Evolutionary conservation across 768 basidiomycete species (phyloP), one percentile per base, ranked within the genome.

Genomic region (Lactarius hatsudake): DNA sequence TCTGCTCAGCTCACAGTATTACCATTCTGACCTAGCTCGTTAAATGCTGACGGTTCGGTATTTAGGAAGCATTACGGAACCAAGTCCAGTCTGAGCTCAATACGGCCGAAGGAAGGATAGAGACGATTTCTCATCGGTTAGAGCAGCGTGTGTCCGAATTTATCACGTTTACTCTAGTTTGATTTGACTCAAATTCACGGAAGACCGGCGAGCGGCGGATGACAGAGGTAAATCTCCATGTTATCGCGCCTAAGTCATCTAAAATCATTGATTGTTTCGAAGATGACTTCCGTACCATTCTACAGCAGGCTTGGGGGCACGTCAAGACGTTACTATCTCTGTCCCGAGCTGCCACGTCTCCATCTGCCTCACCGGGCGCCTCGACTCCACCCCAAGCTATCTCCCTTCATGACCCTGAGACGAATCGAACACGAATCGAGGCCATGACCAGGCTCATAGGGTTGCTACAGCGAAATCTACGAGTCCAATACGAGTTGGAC

Each of bases 401-500:
- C 15, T 69, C 77, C 1, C 64, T 79, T 20, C 68, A 76, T 9
- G 76, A 80, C 43, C 71, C 77, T 1, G 75, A 76, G n/a, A 62
- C 73, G 15, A 86, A 87, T 71, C 80, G 79, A n/a, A 78, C 84
- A 57, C 79, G 87, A 59, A 81, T 89, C 28, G 87, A 89, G 26
- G 73, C 82, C 15, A 88, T 94, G 84, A 80, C 81, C 5, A 84
- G 83, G 69, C 76, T 96, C 5, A 87, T 87, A 30, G 79, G 79
- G 48, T 82, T 89, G 26, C 77, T 96, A 2, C 88, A 87, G 71
- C 83, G 87, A 28, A 88, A 88, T 71, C 74, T 91, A 54, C 84
- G 90, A 17, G 88, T 97, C 26, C 83, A 88, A 59, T 92, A 89
- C 72, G 90, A 94, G 72, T 72, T 95, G 28, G 83, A 86, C 58